Percentiles rank a stretch among this genome's conserved stretches.
phyloP scores from a whole-genome alignment of 129 eudicot genomes.

The Lonicera japonica region DNA sequence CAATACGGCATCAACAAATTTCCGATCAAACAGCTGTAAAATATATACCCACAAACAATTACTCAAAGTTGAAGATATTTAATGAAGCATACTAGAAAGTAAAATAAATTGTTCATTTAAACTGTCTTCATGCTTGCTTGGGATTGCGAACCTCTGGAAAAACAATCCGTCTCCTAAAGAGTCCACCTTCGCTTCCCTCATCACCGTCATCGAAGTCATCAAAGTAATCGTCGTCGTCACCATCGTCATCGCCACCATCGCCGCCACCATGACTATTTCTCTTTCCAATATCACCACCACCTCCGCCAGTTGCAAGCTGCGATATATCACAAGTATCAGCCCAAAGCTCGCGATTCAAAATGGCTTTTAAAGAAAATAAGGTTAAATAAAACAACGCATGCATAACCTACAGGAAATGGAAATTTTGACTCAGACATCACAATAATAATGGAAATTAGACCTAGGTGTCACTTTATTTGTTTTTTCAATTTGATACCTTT shows the following conservation, averaged over 20 bases:
- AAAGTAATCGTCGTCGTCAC: constrained; percentile 96
- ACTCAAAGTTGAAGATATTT: neutral
- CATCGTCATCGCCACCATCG: constrained; percentile 92
- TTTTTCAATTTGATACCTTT: no score
- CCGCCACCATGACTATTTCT: constrained; percentile 79
- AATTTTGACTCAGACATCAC: neutral
- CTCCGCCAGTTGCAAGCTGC: constrained; percentile 84
- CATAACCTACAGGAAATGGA: neutral
- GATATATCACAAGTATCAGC: constrained; percentile 12
- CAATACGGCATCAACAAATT: constrained; percentile 82
- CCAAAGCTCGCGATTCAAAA: neutral
- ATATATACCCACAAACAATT: constrained; percentile 9
- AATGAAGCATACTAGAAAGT: neutral
- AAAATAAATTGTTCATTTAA: neutral
- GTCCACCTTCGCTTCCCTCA: constrained; percentile 94
- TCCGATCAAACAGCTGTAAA: constrained; percentile 75
- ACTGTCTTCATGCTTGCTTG: neutral
- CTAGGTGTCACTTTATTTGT: neutral
- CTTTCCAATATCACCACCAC: constrained; percentile 91
- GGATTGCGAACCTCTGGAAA: constrained; percentile 54
- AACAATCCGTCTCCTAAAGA: constrained; percentile 78
- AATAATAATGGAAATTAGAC: neutral
- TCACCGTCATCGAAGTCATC: constrained; percentile 96
- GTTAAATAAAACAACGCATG: neutral
- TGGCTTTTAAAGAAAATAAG: neutral